Conservation (phyloP, 805 yeast species). For the Yarrowia yakushimensis region DNA sequence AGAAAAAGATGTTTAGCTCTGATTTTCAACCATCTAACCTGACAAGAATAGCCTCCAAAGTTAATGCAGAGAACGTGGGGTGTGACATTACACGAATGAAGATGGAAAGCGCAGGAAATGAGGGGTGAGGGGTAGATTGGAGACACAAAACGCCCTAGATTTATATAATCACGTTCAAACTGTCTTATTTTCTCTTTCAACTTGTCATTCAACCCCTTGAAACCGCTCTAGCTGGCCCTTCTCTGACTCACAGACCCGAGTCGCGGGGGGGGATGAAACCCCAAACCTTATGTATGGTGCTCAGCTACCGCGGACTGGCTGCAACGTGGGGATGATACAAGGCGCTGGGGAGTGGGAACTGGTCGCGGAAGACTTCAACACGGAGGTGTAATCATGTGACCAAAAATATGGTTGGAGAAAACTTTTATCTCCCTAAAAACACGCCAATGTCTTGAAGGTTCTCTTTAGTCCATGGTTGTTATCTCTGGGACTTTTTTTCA, state of each 20-base stretch:
- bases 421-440: no score
- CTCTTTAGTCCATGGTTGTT: background rate
- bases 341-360: background rate
- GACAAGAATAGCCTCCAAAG: constrained; percentile 3
- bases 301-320: background rate
- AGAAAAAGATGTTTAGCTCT: background rate
- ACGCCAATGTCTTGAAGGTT: no score
- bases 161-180: no score
- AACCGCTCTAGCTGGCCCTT: background rate
- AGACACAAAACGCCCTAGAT: no score
- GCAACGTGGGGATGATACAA: background rate
- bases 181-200: no score
- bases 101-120: background rate
- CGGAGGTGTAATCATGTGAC: background rate
- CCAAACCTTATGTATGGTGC: background rate
- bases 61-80: constrained; percentile 13
- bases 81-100: background rate
- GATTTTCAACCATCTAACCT: background rate
- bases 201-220: background rate
- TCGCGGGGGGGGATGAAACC: background rate
- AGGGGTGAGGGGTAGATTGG: background rate
- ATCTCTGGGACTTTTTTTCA: no score
- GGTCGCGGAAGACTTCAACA: no score
- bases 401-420: no score
- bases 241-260: constrained; percentile 18